phyloP scores from a whole-genome alignment of 495 filamentous ascomycete genomes.

The Penicillium ucsense region DNA sequence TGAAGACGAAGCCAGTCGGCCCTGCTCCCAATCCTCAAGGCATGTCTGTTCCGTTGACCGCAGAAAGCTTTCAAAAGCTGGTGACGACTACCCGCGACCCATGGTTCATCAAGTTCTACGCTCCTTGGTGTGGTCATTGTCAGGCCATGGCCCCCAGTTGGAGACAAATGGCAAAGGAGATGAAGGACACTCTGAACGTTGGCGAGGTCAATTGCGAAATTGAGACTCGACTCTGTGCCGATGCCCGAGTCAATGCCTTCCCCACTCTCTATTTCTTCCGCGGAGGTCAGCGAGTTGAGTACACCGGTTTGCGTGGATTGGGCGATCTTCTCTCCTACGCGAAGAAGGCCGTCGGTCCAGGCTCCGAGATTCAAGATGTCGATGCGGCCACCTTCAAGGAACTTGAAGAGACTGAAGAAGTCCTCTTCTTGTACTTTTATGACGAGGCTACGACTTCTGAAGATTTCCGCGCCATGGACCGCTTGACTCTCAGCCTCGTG shows the following conservation, averaged over 20 bases:
- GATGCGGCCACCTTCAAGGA: conserved; percentile 66
- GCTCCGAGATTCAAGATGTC: conserved; percentile 69
- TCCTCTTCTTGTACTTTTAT: conserved; percentile 95
- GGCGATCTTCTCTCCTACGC: conserved; percentile 83
- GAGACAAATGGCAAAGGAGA: conserved; percentile 79
- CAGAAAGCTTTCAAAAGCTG: conserved; percentile 75
- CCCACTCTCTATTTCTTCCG: conserved; percentile 92
- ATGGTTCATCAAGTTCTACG: conserved; percentile 99
- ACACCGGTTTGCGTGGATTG: conserved; percentile 82
- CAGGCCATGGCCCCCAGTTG: conserved; percentile 85
- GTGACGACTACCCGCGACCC: conserved; percentile 83
- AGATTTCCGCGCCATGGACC: conserved; percentile 82
- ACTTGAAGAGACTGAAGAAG: conserved; percentile 86
- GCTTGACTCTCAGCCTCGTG: conserved; percentile 73
- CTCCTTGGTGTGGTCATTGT: conserved; percentile 94
- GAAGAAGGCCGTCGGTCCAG: conserved; percentile 72
- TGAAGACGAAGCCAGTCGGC: conserved; percentile 32
- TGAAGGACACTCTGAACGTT: conserved; percentile 78
- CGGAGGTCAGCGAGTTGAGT: conserved; percentile 84
- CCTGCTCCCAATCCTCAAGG: conserved; percentile 64
- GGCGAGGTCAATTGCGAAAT: conserved; percentile 94
- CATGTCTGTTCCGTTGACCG: conserved; percentile 60
- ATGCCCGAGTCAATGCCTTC: conserved; percentile 65
- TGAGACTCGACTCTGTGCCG: conserved; percentile 79
- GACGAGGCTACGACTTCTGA: conserved; percentile 87